These are phyloP conservation scores for Allantophomopsis lycopodina DNA, from an alignment of 2,329 filamentous ascomycete species.

Conservation along the genomic window DNA sequence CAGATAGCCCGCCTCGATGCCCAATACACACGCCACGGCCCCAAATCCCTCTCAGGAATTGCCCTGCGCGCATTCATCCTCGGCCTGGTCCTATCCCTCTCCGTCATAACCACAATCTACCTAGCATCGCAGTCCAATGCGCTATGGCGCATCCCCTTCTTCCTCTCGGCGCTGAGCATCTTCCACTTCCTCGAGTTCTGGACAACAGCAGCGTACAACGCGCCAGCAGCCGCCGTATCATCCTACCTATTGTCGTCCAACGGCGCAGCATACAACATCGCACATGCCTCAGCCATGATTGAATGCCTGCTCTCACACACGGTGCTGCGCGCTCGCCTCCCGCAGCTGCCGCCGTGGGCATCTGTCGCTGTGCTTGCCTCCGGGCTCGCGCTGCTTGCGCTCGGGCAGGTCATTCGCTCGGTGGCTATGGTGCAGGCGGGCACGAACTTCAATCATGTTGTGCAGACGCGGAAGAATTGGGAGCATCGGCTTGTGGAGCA, in stretches of 20 bases:
- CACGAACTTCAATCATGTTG: constrained; percentile 79
- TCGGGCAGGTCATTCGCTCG: constrained; percentile 67
- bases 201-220: constrained; percentile 77
- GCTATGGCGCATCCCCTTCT: constrained; percentile 51
- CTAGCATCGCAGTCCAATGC: not conserved
- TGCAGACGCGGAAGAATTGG: constrained; percentile 54
- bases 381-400: constrained; percentile 48
- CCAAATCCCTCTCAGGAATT: constrained; percentile 21
- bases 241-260: constrained; percentile 80
- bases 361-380: constrained; percentile 25
- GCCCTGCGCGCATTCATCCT: constrained; percentile 20
- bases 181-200: constrained; percentile 98
- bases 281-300: constrained; percentile 59
- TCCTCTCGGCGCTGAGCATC: constrained; percentile 51
- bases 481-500: constrained; percentile 71
- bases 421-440: constrained; percentile 82
- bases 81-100: constrained; percentile 12
- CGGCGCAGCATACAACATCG: constrained; percentile 71
- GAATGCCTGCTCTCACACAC: constrained; percentile 55
- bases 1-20: too few species aligned
- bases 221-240: constrained; percentile 51
- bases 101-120: constrained; percentile 8
- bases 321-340: constrained; percentile 27
- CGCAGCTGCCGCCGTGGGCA: constrained; percentile 12
- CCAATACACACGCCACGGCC: constrained; percentile 1